Conservation (phyloP, 2,329 filamentous ascomycete species). For the Salinomyces thailandicus region DNA sequence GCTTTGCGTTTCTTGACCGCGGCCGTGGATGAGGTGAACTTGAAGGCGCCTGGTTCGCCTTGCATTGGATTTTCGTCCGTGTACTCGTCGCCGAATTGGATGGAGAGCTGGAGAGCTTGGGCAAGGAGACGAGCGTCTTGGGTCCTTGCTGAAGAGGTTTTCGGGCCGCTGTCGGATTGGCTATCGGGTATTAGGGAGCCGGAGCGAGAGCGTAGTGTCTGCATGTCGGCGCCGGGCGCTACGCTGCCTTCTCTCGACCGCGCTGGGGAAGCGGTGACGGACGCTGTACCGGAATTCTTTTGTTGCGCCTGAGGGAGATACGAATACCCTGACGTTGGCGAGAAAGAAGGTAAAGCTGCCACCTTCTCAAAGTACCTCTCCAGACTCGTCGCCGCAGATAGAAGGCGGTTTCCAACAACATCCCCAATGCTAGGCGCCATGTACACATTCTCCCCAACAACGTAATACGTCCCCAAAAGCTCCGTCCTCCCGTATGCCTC, state of each 20-base stretch:
- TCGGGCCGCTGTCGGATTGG: conserved; percentile 8
- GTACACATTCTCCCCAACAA: conserved; percentile 50
- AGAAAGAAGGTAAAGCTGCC: conserved; percentile 45
- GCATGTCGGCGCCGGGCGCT: conserved; percentile 17
- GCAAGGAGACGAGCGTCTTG: conserved; percentile 30
- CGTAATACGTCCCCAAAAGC: conserved; percentile 48
- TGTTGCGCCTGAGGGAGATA: conserved; percentile 38
- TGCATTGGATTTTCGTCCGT: conserved; percentile 54
- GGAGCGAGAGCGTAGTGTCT: conserved; percentile 19
- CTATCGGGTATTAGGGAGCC: conserved; percentile 18
- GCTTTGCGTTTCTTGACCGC: conserved; percentile 33
- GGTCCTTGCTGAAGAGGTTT: conserved; percentile 1
- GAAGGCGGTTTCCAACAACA: conserved; percentile 42
- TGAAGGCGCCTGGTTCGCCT: conserved; percentile 54
- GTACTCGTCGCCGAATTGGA: conserved; percentile 49
- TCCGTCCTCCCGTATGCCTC: conserved; percentile 16
- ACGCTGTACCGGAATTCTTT: conserved; percentile 19
- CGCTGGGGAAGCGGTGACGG: conserved; percentile 28
- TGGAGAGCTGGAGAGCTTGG: conserved; percentile 21
- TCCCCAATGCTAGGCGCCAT: conserved; percentile 52
- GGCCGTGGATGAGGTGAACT: conserved; percentile 39
- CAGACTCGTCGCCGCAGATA: conserved; percentile 46
- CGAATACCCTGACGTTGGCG: conserved; percentile 49
- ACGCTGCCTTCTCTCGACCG: conserved; percentile 37
- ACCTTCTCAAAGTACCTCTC: conserved; percentile 46